Percentiles rank a stretch among this genome's conserved stretches.
These are phyloP conservation scores for Monosporozyma solicola DNA, from an alignment of 805 yeast species.

Conservation along the genomic window DNA sequence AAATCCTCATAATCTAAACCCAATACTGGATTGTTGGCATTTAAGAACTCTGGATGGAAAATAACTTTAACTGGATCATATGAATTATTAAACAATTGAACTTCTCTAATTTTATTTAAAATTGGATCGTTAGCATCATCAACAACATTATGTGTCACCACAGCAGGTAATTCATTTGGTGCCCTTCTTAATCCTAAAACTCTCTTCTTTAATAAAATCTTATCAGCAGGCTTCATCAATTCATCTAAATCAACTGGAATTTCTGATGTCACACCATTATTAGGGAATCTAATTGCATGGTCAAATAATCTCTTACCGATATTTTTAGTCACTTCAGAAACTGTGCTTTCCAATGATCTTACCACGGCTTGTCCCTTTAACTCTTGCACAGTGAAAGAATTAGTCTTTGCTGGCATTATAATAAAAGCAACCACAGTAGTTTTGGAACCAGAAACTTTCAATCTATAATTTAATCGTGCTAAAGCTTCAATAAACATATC, in stretches of 20 bases:
- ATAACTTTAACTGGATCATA: conserved; percentile 89
- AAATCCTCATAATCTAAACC: conserved; percentile 94
- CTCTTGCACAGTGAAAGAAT: conserved; percentile 92
- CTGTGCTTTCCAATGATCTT: conserved; percentile 80
- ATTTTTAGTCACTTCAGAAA: conserved; percentile 74
- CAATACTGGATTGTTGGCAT: conserved; percentile 87
- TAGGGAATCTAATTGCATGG: conserved; percentile 68
- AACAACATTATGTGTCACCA: conserved; percentile 93
- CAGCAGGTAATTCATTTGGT: conserved; percentile 74
- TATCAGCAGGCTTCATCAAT: conserved; percentile 75
- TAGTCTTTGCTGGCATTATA: conserved; percentile 94
- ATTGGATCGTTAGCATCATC: conserved; percentile 90
- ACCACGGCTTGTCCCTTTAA: conserved; percentile 94
- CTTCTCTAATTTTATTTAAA: conserved; percentile 82
- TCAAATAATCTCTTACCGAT: conserved; percentile 86
- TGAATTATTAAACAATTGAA: conserved; percentile 80
- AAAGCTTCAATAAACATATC: conserved; percentile 89
- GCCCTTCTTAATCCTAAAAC: conserved; percentile 81
- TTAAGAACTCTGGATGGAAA: conserved; percentile 95
- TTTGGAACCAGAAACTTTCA: conserved; percentile 73
- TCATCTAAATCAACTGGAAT: conserved; percentile 74
- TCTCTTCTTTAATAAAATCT: conserved; percentile 82
- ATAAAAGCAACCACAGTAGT: conserved; percentile 94
- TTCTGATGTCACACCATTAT: conserved; percentile 44
- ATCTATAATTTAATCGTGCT: conserved; percentile 82